Evolutionary conservation across 108 stramenopile species (phyloP), one percentile per base, ranked within the genome.

Genomic region (Discostella stelligeroides): DNA sequence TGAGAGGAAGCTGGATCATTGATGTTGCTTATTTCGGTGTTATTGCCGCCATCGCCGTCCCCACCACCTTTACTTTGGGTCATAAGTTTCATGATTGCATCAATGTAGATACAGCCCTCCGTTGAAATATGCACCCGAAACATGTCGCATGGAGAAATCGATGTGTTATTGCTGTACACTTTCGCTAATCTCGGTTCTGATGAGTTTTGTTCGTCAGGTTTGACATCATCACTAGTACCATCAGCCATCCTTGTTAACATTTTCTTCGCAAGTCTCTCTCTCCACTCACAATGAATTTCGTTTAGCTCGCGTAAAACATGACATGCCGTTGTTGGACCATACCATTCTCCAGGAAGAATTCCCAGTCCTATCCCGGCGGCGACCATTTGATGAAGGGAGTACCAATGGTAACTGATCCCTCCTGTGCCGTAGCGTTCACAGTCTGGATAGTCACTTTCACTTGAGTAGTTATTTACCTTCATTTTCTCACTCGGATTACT

Each of bases 321-420:
- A 56, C 91, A 89, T 5, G 86, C 95, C 7, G 89, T 91, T 2
- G 83, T 85, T 24, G 95, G 95, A 9, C 95, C 95, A 48, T 89
- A 94, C 95, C 95, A 96, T 66, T 96, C 95, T 42, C 95, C 95
- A 11, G 92, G 92, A 9, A 96, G 60, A 10, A 82, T 80, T 55
- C 93, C 88, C 51, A 83, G 69, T 30, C 85, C 77, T 17, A 90
- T 48, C 37, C 92, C 95, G 8, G 88, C 85, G 11, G 92, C 92
- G 5, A 88, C 85, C 89, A 96, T 94, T 60, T 94, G 91, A 61
- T 94, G 92, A 24, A 92, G 62, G 1, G 89, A 90, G 76, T 90
- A 95, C 79, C 79, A 75, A 47, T 79, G 66, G 50, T 76, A 27
- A 0, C 49, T 11, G 12, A 70, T 28, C 4, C 62, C 70, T 38